Base-by-base conservation (phyloP, 352 stramenopile genomes). In the Peronosclerospora sorghi region DNA sequence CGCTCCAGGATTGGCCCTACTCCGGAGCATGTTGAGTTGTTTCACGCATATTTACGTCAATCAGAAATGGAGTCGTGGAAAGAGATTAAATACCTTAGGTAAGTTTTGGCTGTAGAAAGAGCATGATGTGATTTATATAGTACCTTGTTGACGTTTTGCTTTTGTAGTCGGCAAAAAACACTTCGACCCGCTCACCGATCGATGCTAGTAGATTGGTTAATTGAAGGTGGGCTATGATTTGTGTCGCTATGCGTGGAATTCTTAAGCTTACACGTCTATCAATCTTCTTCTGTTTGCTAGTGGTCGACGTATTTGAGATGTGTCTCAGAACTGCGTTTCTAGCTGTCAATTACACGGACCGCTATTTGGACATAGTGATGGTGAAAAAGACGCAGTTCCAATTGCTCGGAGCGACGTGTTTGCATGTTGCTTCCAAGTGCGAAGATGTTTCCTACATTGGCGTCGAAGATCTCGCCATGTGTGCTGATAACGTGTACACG, bases 301-400 rank as follows among this genome's bases (percentile, higher is more conserved):
- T 95, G 20, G 84, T 95, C 28, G 84, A 95, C 48, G 83, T 95
- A 21, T 95, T 95, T 41, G 84, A 95, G 45, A 95, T 95, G 84
- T 94, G 79, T 51, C 54, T 94, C 5, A 69, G 84, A 18, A 94
- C 79, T 18, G 83, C 82, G 8, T 95, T 95, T 45, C 55, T 95
- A 15, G 83, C 83, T n/a, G 78, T 95, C 6, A 91, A 90, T 54
- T 94, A 95, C 60, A 94, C 81, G 2, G 84, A 95, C 40, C 68
- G 83, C 4, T 95, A 86, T 43, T 40, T 94, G 35, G 77, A 92
- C 27, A 86, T 87, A 23, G 79, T 88, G 26, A 87, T 88, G 76
- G 79, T 92, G 23, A 89, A 87, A 59, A 92, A 87, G 42, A 89
- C 75, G 7, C 73, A 79, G 6, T 95, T 93, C 23, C 84, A 95